Base-by-base conservation (phyloP, 2,329 filamentous ascomycete species). In the Fusarium sp. region DNA sequence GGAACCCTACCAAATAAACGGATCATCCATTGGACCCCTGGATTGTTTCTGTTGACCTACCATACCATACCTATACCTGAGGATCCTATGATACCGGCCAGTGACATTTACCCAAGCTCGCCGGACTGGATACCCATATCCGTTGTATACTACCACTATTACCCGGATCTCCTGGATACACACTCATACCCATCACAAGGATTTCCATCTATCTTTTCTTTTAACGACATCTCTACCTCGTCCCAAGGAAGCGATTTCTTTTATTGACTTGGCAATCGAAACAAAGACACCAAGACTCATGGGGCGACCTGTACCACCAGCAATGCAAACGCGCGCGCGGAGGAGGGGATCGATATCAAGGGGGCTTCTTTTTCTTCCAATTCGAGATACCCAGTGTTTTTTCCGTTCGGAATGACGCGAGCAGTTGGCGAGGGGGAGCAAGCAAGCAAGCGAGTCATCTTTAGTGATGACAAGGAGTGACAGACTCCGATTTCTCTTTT, bases 1-100 rank as follows among this genome's bases (percentile, higher is more conserved):
- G 84, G 76, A 86, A 87, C 78, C 90, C 90, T 45, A 87, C 86
- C 76, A 83, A 85, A 79, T 91, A 88, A 79, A 50, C 69, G 76
- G 76, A 75, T 63, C 48, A 52, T 57, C 66, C 63, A 72, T 62
- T 65, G 74, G 78, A 80, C 61, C 41, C 69, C 39, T 68, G 78
- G 78, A 78, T 54, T 48, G 63, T 65, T 71, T 76, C 66, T 73
- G 64, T 63, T 71, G 56, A 42, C 68, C 54, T 54, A 67, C 61
- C 58, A 28, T 61, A 48, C 41, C 55, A 51, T 66, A 73, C 24
- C 68, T 70, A 72, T 70, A 68, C 62, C 73, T 62, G 56, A 75
- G 77, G 78, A 76, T 68, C 56, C 62, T 73, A 67, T 72, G 70
- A 72, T 30, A 55, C 66, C 62, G 69, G 71, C 70, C 73, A 72